A percentile compares a stretch with the other conserved stretches of the same genome.
Conservation (phyloP, 2,329 filamentous ascomycete species). For the Decorospora gaudefroyi region DNA sequence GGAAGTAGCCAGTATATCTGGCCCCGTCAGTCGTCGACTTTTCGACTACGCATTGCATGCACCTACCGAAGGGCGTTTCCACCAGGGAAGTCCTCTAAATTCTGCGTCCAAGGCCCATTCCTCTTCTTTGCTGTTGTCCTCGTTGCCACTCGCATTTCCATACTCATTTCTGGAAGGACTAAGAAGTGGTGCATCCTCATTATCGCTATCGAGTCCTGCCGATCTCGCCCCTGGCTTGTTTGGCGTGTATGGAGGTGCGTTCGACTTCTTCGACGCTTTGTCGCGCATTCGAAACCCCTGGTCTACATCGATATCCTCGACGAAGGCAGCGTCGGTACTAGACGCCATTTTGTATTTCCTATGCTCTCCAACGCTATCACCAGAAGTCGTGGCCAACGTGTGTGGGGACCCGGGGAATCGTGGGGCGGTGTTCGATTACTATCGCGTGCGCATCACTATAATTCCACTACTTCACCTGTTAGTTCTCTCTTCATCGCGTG, state of each 20-base stretch:
- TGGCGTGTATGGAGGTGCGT: slow-evolving; percentile 12
- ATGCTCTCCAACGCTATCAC: not conserved
- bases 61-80: slow-evolving; percentile 57
- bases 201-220: slow-evolving; percentile 15
- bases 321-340: slow-evolving; percentile 35
- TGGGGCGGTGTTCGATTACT: slow-evolving; percentile 11
- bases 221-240: slow-evolving; percentile 25
- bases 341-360: slow-evolving; percentile 23
- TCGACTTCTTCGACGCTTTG: slow-evolving; percentile 18
- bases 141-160: slow-evolving; percentile 15
- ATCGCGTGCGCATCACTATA: slow-evolving; percentile 25
- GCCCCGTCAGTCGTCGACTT: slow-evolving; percentile 9
- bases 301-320: slow-evolving; percentile 39
- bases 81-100: slow-evolving; percentile 53
- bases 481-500: slow-evolving; percentile 9
- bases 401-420: slow-evolving; percentile 10
- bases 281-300: slow-evolving; percentile 25
- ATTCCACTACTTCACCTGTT: slow-evolving; percentile 11
- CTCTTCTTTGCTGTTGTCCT: slow-evolving; percentile 12
- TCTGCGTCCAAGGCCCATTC: slow-evolving; percentile 47
- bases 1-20: slow-evolving; percentile 80
- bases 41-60: not conserved
- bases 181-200: slow-evolving; percentile 39
- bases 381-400: not conserved
- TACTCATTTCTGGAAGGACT: slow-evolving; percentile 20